Evolutionary conservation across 768 basidiomycete genomes (phyloP), one percentile per base, ranked within the genome.

Genomic region (Xanthoconium purpureum): DNA sequence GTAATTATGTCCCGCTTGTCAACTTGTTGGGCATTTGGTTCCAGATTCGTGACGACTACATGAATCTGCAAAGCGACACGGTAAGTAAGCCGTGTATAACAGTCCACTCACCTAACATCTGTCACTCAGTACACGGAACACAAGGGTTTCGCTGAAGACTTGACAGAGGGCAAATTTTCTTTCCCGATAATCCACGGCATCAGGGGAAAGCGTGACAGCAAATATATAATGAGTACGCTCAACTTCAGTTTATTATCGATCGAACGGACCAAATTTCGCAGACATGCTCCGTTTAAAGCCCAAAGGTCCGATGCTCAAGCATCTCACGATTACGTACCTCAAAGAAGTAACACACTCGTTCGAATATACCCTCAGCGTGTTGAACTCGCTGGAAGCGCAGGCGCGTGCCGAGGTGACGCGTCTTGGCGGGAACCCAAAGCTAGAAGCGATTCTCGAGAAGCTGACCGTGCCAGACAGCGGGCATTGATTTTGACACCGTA

Each of bases 131-230:
- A 98, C 66, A 76, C 85, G 3, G 81, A 82, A 42, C 90, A 88
- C 68, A 91, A 91, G 68, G 89, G 89, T 3, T 96, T 91, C 70
- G 91, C 90, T 0, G 95, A 98, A 72, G 96, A 98, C 68, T 77
- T 98, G 14, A 88, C 91, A 0, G 96, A 98, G 74, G 96, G 96
- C 8, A 98, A 98, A 71, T 98, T 98, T 76, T 95, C 92, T 5
- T 98, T 98, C 74, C 95, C 94, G 0, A 80, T 98, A 33, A 87
- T 98, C 1, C 96, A 98, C 70, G 86, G 89, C 18, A 87, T 98
- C 46, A 85, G 89, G 32, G 82, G 89, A 8, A 84, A 94, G 66
- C 78, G 76, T 12, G 80, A 85, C 1, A 93, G 92, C 71, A 80
- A 84, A 35, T 88, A 88, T 70, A 80, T 98, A 35, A 77, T 97